Evolutionary conservation across 2,329 filamentous ascomycete genomes (phyloP).

Genomic region (Colletotrichum caudatum): DNA sequence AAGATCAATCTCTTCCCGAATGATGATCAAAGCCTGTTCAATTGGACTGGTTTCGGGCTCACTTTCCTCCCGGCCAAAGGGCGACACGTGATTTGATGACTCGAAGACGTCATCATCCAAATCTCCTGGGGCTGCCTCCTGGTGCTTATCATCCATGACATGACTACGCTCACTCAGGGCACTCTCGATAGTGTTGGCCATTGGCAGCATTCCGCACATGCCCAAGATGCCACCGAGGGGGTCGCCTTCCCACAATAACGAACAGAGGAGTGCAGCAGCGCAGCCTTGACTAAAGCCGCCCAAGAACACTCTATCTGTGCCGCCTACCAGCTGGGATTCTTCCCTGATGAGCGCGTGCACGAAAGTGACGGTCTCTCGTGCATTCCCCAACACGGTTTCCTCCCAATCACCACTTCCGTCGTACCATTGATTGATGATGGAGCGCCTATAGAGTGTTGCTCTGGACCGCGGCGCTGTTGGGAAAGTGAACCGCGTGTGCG

Average conservation of each 20-base stretch:
- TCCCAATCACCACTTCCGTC: constrained; percentile 54
- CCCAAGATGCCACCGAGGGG: constrained; percentile 55
- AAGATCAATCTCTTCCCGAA: constrained; percentile 22
- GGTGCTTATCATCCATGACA: neutral
- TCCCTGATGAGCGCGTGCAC: constrained; percentile 53
- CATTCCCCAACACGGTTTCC: constrained; percentile 45
- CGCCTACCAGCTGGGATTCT: constrained; percentile 54
- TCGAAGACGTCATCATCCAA: constrained; percentile 1
- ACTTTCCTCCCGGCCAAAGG: neutral
- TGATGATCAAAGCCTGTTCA: constrained; percentile 3
- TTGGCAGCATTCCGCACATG: constrained; percentile 62
- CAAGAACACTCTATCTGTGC: constrained; percentile 56
- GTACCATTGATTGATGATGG: constrained; percentile 52
- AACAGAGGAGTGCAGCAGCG: constrained; percentile 57
- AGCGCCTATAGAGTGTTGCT: constrained; percentile 50
- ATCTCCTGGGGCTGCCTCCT: neutral
- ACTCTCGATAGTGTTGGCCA: constrained; percentile 49
- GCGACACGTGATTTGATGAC: neutral
- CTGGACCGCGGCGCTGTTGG: constrained; percentile 58
- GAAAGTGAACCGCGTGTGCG: constrained; percentile 62
- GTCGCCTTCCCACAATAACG: constrained; percentile 58
- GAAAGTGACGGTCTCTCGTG: constrained; percentile 55
- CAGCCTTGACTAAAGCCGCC: constrained; percentile 68
- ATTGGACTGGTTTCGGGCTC: neutral
- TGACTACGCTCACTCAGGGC: neutral